phyloP scores from a whole-genome alignment of 208 protist species.

The Trypanosoma brucei region DNA sequence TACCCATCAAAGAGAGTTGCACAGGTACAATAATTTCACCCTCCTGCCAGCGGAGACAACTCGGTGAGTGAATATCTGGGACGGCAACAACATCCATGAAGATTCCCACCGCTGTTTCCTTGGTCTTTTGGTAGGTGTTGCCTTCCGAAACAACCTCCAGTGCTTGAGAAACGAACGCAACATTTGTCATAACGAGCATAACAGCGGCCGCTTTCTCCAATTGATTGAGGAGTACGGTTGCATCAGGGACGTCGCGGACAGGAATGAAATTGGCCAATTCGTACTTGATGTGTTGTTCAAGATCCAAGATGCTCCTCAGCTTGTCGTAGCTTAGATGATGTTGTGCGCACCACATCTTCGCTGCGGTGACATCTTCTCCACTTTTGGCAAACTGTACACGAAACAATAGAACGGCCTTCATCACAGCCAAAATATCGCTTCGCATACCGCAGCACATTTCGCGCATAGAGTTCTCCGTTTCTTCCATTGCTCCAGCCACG shows the following conservation, averaged over 20 bases:
- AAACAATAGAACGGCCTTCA: slow-evolving; percentile 29
- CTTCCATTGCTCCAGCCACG: slow-evolving; percentile 64
- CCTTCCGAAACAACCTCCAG: slow-evolving; percentile 65
- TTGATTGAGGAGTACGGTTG: slow-evolving; percentile 24
- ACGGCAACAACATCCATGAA: slow-evolving; percentile 75
- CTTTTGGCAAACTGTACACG: slow-evolving; percentile 14
- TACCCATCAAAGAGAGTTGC: slow-evolving; percentile 19
- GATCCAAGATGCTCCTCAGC: slow-evolving; percentile 28
- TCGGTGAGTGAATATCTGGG: slow-evolving; percentile 55
- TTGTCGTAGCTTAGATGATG: slow-evolving; percentile 28
- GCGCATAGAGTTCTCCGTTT: slow-evolving; percentile 72
- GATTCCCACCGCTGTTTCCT: slow-evolving; percentile 65
- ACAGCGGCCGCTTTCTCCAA: slow-evolving; percentile 28
- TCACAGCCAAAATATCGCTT: slow-evolving; percentile 26
- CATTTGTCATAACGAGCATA: slow-evolving; percentile 33
- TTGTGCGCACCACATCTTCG: slow-evolving; percentile 24
- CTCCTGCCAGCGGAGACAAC: slow-evolving; percentile 33
- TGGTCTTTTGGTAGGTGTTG: slow-evolving; percentile 59
- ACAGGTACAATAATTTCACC: slow-evolving; percentile 37
- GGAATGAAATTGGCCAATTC: slow-evolving; percentile 34
- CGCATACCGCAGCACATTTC: slow-evolving; percentile 33
- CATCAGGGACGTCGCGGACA: slow-evolving; percentile 28
- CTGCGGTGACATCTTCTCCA: slow-evolving; percentile 7
- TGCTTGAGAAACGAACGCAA: slow-evolving; percentile 38
- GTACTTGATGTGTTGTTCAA: slow-evolving; percentile 42